Percentiles rank a stretch among this genome's conserved stretches.
phyloP scores from a whole-genome alignment of 805 yeast species.

The Alloascoidea africana region DNA sequence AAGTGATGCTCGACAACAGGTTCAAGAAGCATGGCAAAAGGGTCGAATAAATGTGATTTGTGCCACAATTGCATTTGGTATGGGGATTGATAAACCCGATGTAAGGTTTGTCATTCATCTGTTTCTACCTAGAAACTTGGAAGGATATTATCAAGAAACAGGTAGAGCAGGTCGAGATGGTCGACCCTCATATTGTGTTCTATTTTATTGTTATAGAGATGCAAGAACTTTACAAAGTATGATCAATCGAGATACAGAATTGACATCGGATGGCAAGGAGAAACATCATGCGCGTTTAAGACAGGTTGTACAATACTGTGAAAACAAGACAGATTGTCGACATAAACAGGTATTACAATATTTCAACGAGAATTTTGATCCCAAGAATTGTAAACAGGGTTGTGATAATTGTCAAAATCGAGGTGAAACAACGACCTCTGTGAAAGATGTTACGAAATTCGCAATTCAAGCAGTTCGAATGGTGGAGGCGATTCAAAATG shows the following conservation, averaged over 20 bases:
- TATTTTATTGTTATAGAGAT: constrained; percentile 72
- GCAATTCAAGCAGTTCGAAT: constrained; percentile 46
- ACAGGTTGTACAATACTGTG: constrained; percentile 85
- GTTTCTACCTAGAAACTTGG: constrained; percentile 78
- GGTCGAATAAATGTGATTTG: constrained; percentile 65
- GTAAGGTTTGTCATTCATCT: constrained; percentile 85
- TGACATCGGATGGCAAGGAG: constrained; percentile 49
- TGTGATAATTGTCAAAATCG: constrained; percentile 75
- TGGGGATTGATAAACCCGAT: constrained; percentile 97
- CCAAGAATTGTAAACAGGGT: constrained; percentile 43
- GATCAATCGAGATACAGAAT: constrained; percentile 62
- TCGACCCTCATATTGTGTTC: constrained; percentile 58
- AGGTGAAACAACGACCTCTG: constrained; percentile 23
- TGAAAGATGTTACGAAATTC: constrained; percentile 51
- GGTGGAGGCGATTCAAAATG: constrained; percentile 35
- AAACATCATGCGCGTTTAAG: constrained; percentile 63
- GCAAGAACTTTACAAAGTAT: constrained; percentile 60
- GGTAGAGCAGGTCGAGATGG: constrained; percentile 99
- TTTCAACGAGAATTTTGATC: constrained; percentile 71
- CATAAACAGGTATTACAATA: constrained; percentile 80
- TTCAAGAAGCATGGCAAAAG: constrained; percentile 78
- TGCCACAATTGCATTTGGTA: constrained; percentile 97
- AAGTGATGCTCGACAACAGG: constrained; percentile 49
- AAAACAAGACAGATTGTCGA: constrained; percentile 80
- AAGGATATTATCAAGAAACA: constrained; percentile 95